phyloP scores from a whole-genome alignment of 129 eudicot genomes.

The Pittosporum tobira region DNA sequence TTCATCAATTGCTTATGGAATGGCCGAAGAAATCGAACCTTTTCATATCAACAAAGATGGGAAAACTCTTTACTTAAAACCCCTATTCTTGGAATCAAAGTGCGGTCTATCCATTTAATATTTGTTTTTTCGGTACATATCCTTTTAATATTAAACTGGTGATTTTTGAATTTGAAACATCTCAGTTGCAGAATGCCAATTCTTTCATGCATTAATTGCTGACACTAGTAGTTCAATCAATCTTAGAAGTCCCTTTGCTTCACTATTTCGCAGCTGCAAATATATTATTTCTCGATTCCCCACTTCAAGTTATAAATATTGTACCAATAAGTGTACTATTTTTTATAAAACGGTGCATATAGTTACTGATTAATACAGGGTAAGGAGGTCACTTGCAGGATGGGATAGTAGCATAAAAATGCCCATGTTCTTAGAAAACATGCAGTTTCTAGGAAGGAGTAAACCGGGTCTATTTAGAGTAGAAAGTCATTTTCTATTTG shows the following conservation, averaged over 20 bases:
- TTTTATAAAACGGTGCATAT: too few relatives aligned
- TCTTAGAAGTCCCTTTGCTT: not conserved
- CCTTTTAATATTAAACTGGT: not conserved
- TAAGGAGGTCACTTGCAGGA: too few relatives aligned
- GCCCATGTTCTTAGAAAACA: too few relatives aligned
- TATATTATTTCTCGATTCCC: conserved; percentile 76
- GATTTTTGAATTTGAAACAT: not conserved
- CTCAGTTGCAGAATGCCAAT: too few relatives aligned
- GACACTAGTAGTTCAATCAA: not conserved
- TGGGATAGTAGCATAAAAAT: too few relatives aligned
- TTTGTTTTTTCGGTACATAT: too few relatives aligned
- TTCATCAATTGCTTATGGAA: conserved; percentile 82
- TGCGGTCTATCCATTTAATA: conserved; percentile 12
- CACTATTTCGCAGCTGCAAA: conserved; percentile 63
- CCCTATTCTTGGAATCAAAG: conserved; percentile 91
- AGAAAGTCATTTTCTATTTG: too few relatives aligned
- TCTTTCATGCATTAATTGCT: not conserved
- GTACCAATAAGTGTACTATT: too few relatives aligned
- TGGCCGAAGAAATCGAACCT: conserved; percentile 94
- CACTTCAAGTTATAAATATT: too few relatives aligned
- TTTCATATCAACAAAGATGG: conserved; percentile 87
- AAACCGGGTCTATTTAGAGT: too few relatives aligned
- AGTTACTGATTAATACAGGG: too few relatives aligned
- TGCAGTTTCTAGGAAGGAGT: too few relatives aligned
- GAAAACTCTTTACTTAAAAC: conserved; percentile 69